Percentiles rank a stretch among this genome's conserved stretches.
Conservation (phyloP, 768 basidiomycete species). For the Auriscalpium microsporum region DNA sequence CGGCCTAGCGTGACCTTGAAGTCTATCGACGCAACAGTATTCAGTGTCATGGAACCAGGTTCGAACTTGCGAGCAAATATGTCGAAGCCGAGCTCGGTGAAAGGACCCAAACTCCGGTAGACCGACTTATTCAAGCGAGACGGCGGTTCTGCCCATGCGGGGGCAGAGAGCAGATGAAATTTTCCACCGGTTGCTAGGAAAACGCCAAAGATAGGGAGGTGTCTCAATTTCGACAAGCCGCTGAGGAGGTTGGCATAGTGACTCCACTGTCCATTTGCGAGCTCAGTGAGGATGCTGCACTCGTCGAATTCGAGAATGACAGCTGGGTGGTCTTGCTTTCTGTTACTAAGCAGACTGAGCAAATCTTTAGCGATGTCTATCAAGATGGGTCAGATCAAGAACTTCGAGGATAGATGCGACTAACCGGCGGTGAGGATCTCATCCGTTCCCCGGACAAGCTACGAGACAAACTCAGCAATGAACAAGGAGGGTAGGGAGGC, state of each 20-base stretch:
- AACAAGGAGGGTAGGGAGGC: no score
- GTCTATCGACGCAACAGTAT: conserved; percentile 7
- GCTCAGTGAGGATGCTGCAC: conserved; percentile 8
- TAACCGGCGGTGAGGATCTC: no score
- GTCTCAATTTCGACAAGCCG: conserved; percentile 4
- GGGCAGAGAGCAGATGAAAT: conserved; percentile 7
- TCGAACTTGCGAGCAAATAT: conserved; percentile 13
- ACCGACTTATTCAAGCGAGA: not conserved
- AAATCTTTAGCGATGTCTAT: no score
- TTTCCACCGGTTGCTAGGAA: conserved; percentile 21
- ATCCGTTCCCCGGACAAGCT: no score
- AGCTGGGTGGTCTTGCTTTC: not conserved
- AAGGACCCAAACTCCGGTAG: conserved; percentile 9
- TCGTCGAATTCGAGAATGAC: conserved; percentile 21
- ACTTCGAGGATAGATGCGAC: no score
- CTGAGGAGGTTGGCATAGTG: conserved; percentile 8
- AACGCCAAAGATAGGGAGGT: conserved; percentile 14
- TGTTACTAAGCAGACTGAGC: no score
- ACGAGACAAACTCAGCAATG: no score
- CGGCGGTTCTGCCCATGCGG: not conserved
- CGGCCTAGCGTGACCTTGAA: conserved; percentile 19
- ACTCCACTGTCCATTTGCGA: not conserved
- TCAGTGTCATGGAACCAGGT: conserved; percentile 8
- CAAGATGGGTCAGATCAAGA: no score
- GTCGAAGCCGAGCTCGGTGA: conserved; percentile 20